These are phyloP conservation scores for Vairimorpha ceranae DNA, from an alignment of 371 early-diverging fungal species.

Conservation along the genomic window DNA sequence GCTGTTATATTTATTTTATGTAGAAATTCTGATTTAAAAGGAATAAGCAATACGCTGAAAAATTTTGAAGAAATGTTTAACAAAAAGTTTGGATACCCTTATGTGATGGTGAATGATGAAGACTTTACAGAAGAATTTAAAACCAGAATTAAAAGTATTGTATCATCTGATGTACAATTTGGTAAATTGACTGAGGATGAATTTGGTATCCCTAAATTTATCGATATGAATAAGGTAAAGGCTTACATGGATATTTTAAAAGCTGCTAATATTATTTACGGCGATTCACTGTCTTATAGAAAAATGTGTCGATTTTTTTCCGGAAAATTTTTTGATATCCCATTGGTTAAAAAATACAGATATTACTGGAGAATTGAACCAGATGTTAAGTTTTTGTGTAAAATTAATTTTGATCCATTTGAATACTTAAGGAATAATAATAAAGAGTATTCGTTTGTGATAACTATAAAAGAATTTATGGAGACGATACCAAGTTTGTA, in stretches of 20 bases:
- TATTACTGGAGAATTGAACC: conserved; percentile 95
- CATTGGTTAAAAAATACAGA: conserved; percentile 69
- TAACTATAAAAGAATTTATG: conserved; percentile 70
- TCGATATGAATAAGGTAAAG: conserved; percentile 68
- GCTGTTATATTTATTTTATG: conserved; percentile 63
- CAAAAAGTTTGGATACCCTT: conserved; percentile 72
- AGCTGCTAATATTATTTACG: conserved; percentile 70
- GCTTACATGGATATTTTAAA: conserved; percentile 66
- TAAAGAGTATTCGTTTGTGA: conserved; percentile 72
- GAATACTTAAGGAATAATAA: conserved; percentile 67
- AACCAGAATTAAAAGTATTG: conserved; percentile 62
- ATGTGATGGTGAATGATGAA: conserved; percentile 68
- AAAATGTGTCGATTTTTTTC: conserved; percentile 86
- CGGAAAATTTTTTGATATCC: conserved; percentile 77
- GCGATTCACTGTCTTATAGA: conserved; percentile 72
- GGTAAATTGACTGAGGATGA: conserved; percentile 69
- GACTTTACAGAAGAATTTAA: conserved; percentile 73
- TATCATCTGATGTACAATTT: conserved; percentile 63
- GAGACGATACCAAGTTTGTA: conserved; percentile 74
- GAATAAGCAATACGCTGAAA: conserved; percentile 67
- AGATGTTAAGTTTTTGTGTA: conserved; percentile 72
- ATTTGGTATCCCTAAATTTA: conserved; percentile 74
- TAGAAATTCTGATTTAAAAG: conserved; percentile 70
- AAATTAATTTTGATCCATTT: conserved; percentile 77
- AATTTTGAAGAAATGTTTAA: conserved; percentile 75